Evolutionary conservation across 2,329 filamentous ascomycete genomes (phyloP).

Genomic region (Camillea tinctor): DNA sequence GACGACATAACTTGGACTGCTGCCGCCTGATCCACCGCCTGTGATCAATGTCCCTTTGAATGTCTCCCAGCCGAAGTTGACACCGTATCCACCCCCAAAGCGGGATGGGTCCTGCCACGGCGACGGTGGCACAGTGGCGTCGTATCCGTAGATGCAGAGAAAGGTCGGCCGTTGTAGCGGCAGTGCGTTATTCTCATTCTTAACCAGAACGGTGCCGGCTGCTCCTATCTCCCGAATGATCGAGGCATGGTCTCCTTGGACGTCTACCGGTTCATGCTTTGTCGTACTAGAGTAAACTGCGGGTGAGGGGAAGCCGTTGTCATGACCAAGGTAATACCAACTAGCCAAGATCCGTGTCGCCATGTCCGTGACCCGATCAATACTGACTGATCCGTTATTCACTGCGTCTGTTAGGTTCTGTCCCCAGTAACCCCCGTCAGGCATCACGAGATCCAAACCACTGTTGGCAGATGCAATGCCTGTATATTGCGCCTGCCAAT

Average conservation of each 20-base stretch:
- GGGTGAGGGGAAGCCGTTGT: conserved; percentile 66
- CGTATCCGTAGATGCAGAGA: conserved; percentile 17
- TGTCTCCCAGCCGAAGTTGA: conserved; percentile 13
- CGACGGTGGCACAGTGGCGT: conserved; percentile 52
- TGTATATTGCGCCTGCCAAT: conserved; percentile 80
- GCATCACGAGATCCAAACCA: conserved; percentile 71
- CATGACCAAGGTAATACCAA: conserved; percentile 83
- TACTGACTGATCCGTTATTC: conserved; percentile 76
- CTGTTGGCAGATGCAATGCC: conserved; percentile 76
- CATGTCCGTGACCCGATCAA: conserved; percentile 83
- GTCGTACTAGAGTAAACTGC: conserved; percentile 56
- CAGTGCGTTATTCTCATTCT: conserved; percentile 54
- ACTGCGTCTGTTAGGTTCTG: conserved; percentile 68
- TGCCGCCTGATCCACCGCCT: conserved; percentile 84
- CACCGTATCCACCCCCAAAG: conserved; percentile 11
- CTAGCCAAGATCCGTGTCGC: conserved; percentile 77
- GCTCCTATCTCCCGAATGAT: conserved; percentile 73
- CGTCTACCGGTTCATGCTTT: conserved; percentile 66
- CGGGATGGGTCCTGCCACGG: conserved; percentile 11
- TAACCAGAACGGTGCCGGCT: conserved; percentile 76
- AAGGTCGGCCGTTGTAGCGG: conserved; percentile 13
- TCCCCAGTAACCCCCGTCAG: conserved; percentile 72
- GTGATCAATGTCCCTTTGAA: conserved; percentile 72
- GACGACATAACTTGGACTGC: conserved; percentile 77
- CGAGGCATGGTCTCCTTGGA: conserved; percentile 67